These are phyloP conservation scores for Elsinoe ampelina DNA, from an alignment of 2,329 filamentous ascomycete genomes.

Conservation along the genomic window DNA sequence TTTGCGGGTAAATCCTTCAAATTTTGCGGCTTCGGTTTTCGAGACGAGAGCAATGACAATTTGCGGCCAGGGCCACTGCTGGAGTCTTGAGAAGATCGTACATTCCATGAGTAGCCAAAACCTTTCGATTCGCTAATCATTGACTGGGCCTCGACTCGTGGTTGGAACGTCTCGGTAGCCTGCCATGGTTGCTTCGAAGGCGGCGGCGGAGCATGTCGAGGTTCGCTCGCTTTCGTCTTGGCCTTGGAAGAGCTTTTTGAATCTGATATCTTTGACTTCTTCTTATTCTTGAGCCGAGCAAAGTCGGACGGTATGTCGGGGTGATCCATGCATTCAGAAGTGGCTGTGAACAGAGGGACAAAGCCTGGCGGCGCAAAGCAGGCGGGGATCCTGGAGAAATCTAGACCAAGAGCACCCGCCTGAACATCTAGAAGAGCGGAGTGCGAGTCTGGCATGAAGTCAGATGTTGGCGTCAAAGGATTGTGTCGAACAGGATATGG, in stretches of 20 bases:
- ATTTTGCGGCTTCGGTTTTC: not conserved
- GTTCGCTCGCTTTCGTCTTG: not conserved
- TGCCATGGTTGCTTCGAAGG: not conserved
- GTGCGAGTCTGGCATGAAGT: not conserved
- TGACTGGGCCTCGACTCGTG: not conserved
- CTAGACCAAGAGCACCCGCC: not conserved
- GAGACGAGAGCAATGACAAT: conserved; percentile 7
- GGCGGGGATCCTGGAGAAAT: conserved; percentile 8
- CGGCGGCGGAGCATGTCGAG: not conserved
- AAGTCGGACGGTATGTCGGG: conserved; percentile 6
- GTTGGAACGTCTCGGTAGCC: not conserved
- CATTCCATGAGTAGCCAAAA: conserved; percentile 8
- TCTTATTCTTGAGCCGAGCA: conserved; percentile 2
- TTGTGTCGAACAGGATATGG: not conserved
- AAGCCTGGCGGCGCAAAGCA: conserved; percentile 6
- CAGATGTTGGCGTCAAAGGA: not conserved
- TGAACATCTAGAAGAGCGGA: not conserved
- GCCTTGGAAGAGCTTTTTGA: not conserved
- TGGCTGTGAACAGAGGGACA: not conserved
- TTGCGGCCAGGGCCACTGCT: conserved; percentile 7
- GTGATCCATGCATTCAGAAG: conserved; percentile 12
- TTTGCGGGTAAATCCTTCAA: conserved; percentile 3
- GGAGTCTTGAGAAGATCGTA: conserved; percentile 2
- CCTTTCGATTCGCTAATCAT: conserved; percentile 4
- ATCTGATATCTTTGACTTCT: not conserved